Evolutionary conservation across 305 asterid species (phyloP), one percentile per base, ranked within the genome.

Genomic region (Fraxinus floribunda): DNA sequence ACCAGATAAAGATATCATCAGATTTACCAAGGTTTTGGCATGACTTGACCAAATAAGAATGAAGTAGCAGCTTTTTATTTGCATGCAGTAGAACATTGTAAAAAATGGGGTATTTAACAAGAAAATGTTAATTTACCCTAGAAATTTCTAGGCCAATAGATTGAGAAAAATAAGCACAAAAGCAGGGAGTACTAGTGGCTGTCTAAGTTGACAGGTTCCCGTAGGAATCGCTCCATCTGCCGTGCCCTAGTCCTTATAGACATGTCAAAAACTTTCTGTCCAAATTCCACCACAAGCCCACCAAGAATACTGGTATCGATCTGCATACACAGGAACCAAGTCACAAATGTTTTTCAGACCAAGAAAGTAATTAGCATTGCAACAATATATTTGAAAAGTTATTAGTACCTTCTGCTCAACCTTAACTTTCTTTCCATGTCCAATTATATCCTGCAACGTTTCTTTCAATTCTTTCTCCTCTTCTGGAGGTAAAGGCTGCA

Each of bases 141-240:
- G 38, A 38, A 7, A 38, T 38, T 11, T 44, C 5, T 44, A 44
- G n/a, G 55, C 55, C 55, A 44, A 44, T 44, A 0, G 55, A 44
- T 39, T 38, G 16, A 9, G 52, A 41, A 41, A 41, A 10, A 41
- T 41, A 71, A 22, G 20, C 5, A 30, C 15, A n/a, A 72, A 57
- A 20, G 10, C 6, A 15, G 26, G 30, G 72, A n/a, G 41, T 32
- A 81, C 87, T 77, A 86, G 15, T 20, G 81, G 70, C 78, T 57
- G 79, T 88, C 92, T 75, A 87, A 81, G 90, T 85, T 87, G 87
- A 90, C 62, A 44, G 99, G 98, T 77, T 92, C 93, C 82, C 93
- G 93, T 64, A 94, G 89, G 95, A 94, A 92, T 71, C 94, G 90
- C 90, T 95, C 98, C 99, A 94, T 95, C 96, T 93, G 98, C 82